Percentiles rank a stretch among this genome's conserved stretches.
Conservation (phyloP, 2,329 filamentous ascomycete species). For the Fonsecaea erecta region DNA sequence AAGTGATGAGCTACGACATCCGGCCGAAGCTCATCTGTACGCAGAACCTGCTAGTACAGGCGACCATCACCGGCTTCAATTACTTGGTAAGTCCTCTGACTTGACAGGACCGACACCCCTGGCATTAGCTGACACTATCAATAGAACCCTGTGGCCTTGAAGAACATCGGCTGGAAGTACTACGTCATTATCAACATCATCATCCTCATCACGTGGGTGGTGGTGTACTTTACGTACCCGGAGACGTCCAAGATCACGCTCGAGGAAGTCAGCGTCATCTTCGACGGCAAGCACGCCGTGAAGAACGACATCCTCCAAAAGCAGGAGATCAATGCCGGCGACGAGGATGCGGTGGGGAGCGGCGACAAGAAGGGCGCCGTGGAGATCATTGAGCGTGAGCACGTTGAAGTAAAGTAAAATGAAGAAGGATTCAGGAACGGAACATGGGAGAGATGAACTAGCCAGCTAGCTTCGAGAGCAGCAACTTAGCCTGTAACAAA, state of each 20-base stretch:
- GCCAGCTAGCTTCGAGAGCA: too few relatives aligned
- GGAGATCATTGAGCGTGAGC: slow-evolving; percentile 18
- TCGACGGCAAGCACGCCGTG: slow-evolving; percentile 24
- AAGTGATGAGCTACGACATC: slow-evolving; percentile 27
- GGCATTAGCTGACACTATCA: not conserved
- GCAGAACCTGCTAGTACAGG: slow-evolving; percentile 23
- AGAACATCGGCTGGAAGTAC: slow-evolving; percentile 53
- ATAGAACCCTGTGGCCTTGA: slow-evolving; percentile 44
- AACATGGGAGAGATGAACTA: too few relatives aligned
- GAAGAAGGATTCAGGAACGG: too few relatives aligned
- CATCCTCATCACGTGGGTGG: slow-evolving; percentile 43
- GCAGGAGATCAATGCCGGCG: slow-evolving; percentile 14
- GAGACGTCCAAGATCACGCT: slow-evolving; percentile 24
- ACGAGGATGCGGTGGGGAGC: slow-evolving; percentile 17
- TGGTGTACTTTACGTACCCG: slow-evolving; percentile 42
- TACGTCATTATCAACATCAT: slow-evolving; percentile 52
- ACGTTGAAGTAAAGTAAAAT: slow-evolving; percentile 2
- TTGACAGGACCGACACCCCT: not conserved
- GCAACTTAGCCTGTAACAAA: too few relatives aligned
- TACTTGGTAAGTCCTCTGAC: slow-evolving; percentile 38
- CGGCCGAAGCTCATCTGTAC: slow-evolving; percentile 25
- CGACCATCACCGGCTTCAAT: slow-evolving; percentile 40
- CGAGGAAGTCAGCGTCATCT: slow-evolving; percentile 20
- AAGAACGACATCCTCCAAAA: slow-evolving; percentile 23
- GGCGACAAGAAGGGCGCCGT: slow-evolving; percentile 15